A percentile compares a stretch with the other conserved stretches of the same genome.
Conservation (phyloP, 2,329 filamentous ascomycete genomes). For the Diaporthe vexans region DNA sequence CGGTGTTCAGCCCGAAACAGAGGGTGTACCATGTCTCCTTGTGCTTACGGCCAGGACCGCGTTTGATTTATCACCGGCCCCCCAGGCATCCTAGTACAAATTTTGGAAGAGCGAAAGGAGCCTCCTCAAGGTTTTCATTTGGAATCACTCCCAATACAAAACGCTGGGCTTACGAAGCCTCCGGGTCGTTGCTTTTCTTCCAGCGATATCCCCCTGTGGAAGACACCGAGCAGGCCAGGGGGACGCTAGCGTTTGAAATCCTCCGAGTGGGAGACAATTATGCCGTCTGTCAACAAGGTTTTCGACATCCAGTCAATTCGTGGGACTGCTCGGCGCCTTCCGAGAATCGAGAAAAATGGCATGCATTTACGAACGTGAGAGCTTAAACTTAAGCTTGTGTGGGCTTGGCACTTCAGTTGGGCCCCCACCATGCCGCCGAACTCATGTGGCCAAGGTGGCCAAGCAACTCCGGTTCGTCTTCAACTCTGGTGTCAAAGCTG, state of each 20-base stretch:
- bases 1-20: conserved; percentile 8
- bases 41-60: background rate
- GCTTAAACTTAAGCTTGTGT: conserved; percentile 11
- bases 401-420: background rate
- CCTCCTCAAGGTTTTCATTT: background rate
- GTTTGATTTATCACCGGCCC: background rate
- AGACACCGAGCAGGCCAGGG: background rate
- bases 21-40: background rate
- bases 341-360: background rate
- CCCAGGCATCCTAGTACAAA: background rate
- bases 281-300: conserved; percentile 5
- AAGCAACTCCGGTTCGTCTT: background rate
- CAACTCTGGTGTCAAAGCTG: background rate
- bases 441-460: background rate
- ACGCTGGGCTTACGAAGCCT: background rate
- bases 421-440: background rate
- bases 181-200: background rate
- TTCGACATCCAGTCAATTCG: background rate
- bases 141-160: background rate
- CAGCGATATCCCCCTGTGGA: background rate
- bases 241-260: conserved; percentile 9
- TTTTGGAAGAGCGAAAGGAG: background rate
- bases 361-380: conserved; percentile 1
- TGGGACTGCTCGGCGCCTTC: background rate
- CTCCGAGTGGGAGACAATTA: conserved; percentile 12